Conservation (phyloP, 805 yeast genomes). For the Grigorovia humatica region DNA sequence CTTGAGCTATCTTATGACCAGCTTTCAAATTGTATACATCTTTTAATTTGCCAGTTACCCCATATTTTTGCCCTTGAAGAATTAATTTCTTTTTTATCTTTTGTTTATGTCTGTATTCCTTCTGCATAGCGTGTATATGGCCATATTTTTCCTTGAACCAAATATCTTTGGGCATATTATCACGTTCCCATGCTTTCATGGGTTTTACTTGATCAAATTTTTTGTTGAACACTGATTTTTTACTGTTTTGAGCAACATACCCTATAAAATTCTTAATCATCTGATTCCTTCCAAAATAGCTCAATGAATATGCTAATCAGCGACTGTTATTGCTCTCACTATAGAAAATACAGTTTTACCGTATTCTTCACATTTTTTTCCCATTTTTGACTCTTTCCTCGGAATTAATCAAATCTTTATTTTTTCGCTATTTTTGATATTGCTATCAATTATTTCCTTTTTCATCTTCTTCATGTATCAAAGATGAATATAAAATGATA, state of each 20-base stretch:
- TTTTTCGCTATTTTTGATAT: not conserved
- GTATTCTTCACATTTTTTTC: too few species aligned
- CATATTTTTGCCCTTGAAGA: constrained; percentile 7
- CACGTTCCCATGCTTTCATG: constrained; percentile 54
- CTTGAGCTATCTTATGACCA: not conserved
- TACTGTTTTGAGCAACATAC: not conserved
- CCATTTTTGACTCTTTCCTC: not conserved
- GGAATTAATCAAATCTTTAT: not conserved
- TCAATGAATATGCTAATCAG: not conserved
- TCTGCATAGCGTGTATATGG: constrained; percentile 49
- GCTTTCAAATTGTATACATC: not conserved
- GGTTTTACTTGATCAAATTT: not conserved
- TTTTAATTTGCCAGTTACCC: constrained; percentile 3
- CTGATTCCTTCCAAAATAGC: not conserved
- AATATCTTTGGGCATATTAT: constrained; percentile 47
- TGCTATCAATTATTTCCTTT: not conserved
- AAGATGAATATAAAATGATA: too few species aligned
- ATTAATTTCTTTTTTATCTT: not conserved
- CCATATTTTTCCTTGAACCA: constrained; percentile 56
- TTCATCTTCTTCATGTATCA: too few species aligned
- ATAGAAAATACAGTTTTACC: too few species aligned
- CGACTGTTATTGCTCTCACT: too few species aligned
- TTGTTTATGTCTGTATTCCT: not conserved
- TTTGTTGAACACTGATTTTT: not conserved
- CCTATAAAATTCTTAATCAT: not conserved